Evolutionary conservation across 768 basidiomycete species (phyloP), one percentile per base, ranked within the genome.

Genomic region (Tubosaeta sp.): DNA sequence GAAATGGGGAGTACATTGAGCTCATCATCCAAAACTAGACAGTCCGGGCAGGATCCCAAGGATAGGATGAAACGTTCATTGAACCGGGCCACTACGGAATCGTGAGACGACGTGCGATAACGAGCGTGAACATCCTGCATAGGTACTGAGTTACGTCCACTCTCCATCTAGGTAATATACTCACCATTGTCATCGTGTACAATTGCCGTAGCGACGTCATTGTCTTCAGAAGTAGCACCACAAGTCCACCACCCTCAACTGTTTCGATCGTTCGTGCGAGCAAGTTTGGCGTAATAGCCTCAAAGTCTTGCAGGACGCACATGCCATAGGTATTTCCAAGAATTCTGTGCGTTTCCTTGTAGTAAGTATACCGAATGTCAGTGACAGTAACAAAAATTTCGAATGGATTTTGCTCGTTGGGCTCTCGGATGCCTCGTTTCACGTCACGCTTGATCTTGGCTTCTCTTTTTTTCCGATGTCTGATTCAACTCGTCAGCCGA

Each of bases 31-130:
- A 99, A 80, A 25, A 98, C 85, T 1, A 99, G 77, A 62, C 95
- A 97, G 65, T 95, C 91, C 8, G 85, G 77, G 64, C 92, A 97
- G 16, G 91, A 88, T 22, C 93, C 93, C 17, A 99, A 83, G 17
- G 97, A 99, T 16, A 99, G 81, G 62, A 99, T 97, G 72, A 99
- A 99, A 11, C 97, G 88, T 67, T 99, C 97, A 71, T 99, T 99
- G 76, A 99, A 99, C 26, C 97, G 84, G 0, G 97, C 91, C n/a
- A 85, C 76, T 29, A 95, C 88, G 6, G 86, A 78, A 63, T 91
- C 89, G 62, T 95, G 91, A 2, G 91, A 85, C 12, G 91, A 86
- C 0, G 97, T 97, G 26, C 95, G 79, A 67, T 98, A 99, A 32
- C 97, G 83, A 1, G 90, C 76, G 69, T 99, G 97, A 6, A 98